A percentile compares a stretch with the other conserved stretches of the same genome.
phyloP scores from a whole-genome alignment of 208 protist genomes.

The Acanthamoeba lugdunensis region DNA sequence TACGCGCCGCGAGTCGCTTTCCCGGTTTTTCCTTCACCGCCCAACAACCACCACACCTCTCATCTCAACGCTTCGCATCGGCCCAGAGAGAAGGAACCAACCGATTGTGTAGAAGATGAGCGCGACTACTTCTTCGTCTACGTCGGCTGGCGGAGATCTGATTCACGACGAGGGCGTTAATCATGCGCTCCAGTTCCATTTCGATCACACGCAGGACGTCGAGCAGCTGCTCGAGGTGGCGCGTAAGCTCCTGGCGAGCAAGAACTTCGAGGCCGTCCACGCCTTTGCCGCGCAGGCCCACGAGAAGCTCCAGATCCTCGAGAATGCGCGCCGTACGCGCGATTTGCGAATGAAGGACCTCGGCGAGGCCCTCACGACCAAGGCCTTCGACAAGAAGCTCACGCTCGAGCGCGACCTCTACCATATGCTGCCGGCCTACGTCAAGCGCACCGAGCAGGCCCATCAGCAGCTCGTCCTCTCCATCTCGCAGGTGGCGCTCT shows the following conservation, averaged over 20 bases:
- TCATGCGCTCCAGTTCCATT: background rate
- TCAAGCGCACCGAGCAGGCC: background rate
- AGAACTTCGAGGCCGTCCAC: background rate
- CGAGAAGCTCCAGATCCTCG: background rate
- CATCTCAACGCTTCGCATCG: too few species aligned
- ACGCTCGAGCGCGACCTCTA: background rate
- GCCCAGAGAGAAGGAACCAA: too few species aligned
- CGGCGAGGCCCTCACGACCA: background rate
- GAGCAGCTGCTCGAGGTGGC: background rate
- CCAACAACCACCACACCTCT: too few species aligned
- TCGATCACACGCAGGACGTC: constrained; percentile 13
- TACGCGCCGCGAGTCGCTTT: too few species aligned
- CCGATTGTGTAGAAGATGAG: too few species aligned
- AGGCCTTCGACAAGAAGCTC: background rate
- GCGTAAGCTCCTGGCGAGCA: background rate
- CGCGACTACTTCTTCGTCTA: too few species aligned
- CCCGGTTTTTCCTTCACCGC: too few species aligned
- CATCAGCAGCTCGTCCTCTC: background rate
- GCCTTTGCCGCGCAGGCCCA: constrained; percentile 22
- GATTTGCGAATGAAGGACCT: background rate
- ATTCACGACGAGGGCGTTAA: background rate
- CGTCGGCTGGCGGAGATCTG: too few species aligned
- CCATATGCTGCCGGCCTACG: background rate
- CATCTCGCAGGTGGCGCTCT: background rate
- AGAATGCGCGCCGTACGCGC: background rate